Base-by-base conservation (phyloP, 2,329 filamentous ascomycete species). In the Trichoderma aggressivum region DNA sequence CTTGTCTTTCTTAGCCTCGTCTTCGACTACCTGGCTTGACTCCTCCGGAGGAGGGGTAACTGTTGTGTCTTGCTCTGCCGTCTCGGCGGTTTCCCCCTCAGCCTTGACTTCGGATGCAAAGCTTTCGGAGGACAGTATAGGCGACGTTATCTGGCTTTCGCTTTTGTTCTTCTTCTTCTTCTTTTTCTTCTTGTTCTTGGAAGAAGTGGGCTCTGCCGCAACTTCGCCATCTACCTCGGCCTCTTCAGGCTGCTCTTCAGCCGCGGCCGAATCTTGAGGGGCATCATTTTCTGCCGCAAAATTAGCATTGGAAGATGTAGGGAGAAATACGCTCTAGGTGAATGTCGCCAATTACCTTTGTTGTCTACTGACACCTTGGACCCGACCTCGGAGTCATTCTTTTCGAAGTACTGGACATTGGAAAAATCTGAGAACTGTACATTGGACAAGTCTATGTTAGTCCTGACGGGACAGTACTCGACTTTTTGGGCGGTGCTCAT, bases 341-440 rank as follows among this genome's bases (percentile, higher is more conserved):
- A 18, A n/a, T 47, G 12, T 28, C 30, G 30, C 21, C 43, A 53
- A 39, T 21, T 69, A 69, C 66, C 66, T 69, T 69, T 69, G 39
- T 69, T 69, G 66, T 69, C 66, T 69, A 69, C 36, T 69, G 66
- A 68, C 53, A 60, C 55, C 50, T 68, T 68, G 58, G 65, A 69
- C 39, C 66, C 66, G 10, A 69, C 28, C 28, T 69, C 66, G 36
- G 66, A 82, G 70, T 84, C 80, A 50, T 79, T 77, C 11, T 77
- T 73, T 65, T 81, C 77, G 66, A 79, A 81, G 75, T 80, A 85
- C 73, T 83, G 78, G 64, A 85, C 76, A 36, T 83, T 78, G 72
- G 81, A 82, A 77, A 82, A 85, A 75, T 85, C 77, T 73, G 82
- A 81, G 72, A 78, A 81, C 74, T 84, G 80, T 70, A 84, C 78